A percentile compares a stretch with the other conserved stretches of the same genome.
Evolutionary conservation across 306 rosid genomes (phyloP).

Genomic region (Gynostemma pentaphyllum): DNA sequence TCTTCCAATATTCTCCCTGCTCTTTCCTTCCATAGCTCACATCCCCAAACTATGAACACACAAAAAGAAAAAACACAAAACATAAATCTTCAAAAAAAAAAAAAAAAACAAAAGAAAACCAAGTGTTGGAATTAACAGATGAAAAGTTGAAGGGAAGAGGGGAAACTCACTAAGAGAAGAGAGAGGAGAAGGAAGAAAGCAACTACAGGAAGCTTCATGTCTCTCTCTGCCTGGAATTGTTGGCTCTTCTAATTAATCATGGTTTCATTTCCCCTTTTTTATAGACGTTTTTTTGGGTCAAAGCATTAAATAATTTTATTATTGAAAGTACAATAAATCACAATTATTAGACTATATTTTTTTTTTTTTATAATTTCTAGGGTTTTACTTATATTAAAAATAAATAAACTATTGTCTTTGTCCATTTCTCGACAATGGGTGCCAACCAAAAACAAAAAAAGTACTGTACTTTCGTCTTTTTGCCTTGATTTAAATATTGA

Average conservation of each 20-base stretch:
- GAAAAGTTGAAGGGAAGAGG: too few species aligned
- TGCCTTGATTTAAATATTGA: background rate
- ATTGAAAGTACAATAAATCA: conserved; percentile 1
- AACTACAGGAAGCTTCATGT: conserved; percentile 9
- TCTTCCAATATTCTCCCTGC: conserved; percentile 12
- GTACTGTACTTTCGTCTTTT: background rate
- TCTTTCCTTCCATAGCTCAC: conserved; percentile 5
- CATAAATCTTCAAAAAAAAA: too few species aligned
- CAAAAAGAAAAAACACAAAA: background rate
- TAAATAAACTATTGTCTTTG: background rate
- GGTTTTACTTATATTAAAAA: too few species aligned
- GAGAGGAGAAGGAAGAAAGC: conserved; percentile 11
- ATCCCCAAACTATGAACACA: background rate
- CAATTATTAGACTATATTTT: too few species aligned
- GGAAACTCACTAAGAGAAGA: conserved; percentile 23
- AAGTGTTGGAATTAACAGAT: background rate
- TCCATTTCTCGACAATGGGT: background rate
- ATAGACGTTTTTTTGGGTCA: conserved; percentile 7
- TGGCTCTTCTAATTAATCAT: background rate
- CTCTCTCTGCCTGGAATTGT: background rate
- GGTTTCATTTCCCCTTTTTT: conserved; percentile 1
- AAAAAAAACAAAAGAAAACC: background rate
- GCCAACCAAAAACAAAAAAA: background rate
- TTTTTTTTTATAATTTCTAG: too few species aligned
- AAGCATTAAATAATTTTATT: background rate